A percentile compares a stretch with the other conserved stretches of the same genome.
phyloP scores from a whole-genome alignment of 2,329 filamentous ascomycete species.

The Talaromyces amestolkiae region DNA sequence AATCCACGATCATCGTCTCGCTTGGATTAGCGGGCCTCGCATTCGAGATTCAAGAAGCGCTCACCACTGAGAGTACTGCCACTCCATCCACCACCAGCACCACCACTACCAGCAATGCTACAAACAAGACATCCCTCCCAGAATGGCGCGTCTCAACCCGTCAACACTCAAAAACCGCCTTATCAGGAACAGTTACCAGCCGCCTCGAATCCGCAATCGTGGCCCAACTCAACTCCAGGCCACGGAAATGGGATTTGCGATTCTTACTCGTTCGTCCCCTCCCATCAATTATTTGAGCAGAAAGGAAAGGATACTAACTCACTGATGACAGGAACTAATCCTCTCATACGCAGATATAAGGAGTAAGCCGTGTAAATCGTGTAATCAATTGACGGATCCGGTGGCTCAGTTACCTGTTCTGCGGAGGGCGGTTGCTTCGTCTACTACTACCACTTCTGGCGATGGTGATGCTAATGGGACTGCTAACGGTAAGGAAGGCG shows the following conservation, averaged over 20 bases:
- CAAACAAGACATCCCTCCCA: neutral
- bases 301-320: neutral
- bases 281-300: neutral
- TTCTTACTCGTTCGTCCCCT: slow-evolving; percentile 37
- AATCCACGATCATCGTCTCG: slow-evolving; percentile 28
- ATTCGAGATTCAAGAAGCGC: slow-evolving; percentile 28
- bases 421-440: slow-evolving; percentile 24
- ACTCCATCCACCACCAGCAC: neutral
- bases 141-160: slow-evolving; percentile 34
- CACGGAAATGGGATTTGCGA: slow-evolving; percentile 39
- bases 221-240: slow-evolving; percentile 35
- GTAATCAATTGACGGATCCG: slow-evolving; percentile 37
- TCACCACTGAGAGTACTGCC: slow-evolving; percentile 2
- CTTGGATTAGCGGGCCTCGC: slow-evolving; percentile 35
- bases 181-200: slow-evolving; percentile 24
- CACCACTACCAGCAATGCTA: neutral
- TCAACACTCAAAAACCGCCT: slow-evolving; percentile 22
- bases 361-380: slow-evolving; percentile 39
- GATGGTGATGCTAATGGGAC: neutral
- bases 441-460: neutral
- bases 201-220: slow-evolving; percentile 36
- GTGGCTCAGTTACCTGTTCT: slow-evolving; percentile 42
- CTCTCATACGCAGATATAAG: slow-evolving; percentile 43
- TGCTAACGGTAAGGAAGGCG: slow-evolving; percentile 7
- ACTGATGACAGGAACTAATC: slow-evolving; percentile 39